A percentile compares a stretch with the other conserved stretches of the same genome.
Conservation (phyloP, 2,329 filamentous ascomycete genomes). For the Alternaria brassicicola region DNA sequence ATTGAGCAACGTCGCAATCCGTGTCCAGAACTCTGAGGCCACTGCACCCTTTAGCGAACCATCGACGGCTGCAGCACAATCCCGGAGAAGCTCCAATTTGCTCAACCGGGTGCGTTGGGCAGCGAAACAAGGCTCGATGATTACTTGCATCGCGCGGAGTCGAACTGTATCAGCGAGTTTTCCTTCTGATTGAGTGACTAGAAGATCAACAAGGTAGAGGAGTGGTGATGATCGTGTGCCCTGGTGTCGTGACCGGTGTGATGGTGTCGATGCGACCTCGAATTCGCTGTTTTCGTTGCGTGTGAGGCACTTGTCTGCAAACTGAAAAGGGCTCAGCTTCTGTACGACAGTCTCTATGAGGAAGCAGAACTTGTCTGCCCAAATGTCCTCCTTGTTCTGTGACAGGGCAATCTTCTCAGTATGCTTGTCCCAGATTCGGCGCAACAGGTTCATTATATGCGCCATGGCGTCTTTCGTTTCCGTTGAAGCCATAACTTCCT, state of each 20-base stretch:
- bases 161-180: slow-evolving; percentile 49
- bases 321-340: slow-evolving; percentile 57
- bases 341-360: slow-evolving; percentile 59
- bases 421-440: slow-evolving; percentile 69
- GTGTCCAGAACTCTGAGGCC: slow-evolving; percentile 37
- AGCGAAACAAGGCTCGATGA: slow-evolving; percentile 66
- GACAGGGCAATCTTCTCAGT: slow-evolving; percentile 46
- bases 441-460: slow-evolving; percentile 70
- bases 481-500: slow-evolving; percentile 86
- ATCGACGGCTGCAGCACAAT: slow-evolving; percentile 36
- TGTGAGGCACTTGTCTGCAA: slow-evolving; percentile 57
- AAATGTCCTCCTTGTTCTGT: slow-evolving; percentile 48
- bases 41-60: slow-evolving; percentile 28
- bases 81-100: slow-evolving; percentile 49
- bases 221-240: slow-evolving; percentile 65
- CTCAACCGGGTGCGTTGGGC: slow-evolving; percentile 43
- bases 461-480: slow-evolving; percentile 84
- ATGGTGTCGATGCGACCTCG: slow-evolving; percentile 69
- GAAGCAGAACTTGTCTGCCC: slow-evolving; percentile 58
- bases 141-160: slow-evolving; percentile 49
- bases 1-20: slow-evolving; percentile 29
- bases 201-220: slow-evolving; percentile 68
- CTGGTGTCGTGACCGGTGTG: slow-evolving; percentile 59
- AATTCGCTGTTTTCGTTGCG: slow-evolving; percentile 65
- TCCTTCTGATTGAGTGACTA: slow-evolving; percentile 55